A percentile compares a stretch with the other conserved stretches of the same genome.
Evolutionary conservation across 768 basidiomycete genomes (phyloP).

Genomic region (Cubamyces sp.): DNA sequence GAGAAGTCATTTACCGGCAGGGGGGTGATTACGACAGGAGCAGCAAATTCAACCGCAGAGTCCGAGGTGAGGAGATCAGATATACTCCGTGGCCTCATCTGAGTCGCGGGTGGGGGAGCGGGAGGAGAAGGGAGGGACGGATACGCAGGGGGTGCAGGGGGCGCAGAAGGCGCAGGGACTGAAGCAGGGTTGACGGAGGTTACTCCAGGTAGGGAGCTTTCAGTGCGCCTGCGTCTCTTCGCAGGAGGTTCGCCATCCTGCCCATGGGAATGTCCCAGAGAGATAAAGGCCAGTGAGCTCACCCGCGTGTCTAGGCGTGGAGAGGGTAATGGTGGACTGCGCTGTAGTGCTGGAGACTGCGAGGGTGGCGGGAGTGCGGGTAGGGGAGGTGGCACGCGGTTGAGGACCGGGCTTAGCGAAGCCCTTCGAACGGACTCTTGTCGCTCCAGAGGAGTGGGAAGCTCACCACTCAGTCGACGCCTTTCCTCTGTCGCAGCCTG

Average conservation of each 20-base stretch:
- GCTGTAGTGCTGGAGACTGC: slow-evolving; percentile 16
- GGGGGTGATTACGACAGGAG: too few species aligned
- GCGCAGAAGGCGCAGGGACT: background rate
- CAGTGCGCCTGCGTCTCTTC: slow-evolving; percentile 31
- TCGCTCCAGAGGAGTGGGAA: slow-evolving; percentile 16
- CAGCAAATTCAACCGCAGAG: background rate
- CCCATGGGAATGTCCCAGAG: slow-evolving; percentile 1
- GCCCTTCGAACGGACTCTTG: slow-evolving; percentile 17
- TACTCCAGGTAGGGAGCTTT: background rate
- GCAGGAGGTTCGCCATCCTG: slow-evolving; percentile 26
- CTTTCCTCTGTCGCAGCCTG: slow-evolving; percentile 73
- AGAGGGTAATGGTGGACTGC: slow-evolving; percentile 17
- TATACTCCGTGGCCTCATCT: slow-evolving; percentile 11
- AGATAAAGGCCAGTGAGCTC: slow-evolving; percentile 16
- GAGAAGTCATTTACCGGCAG: background rate
- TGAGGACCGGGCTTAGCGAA: slow-evolving; percentile 24
- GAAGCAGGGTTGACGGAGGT: background rate
- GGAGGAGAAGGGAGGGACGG: background rate
- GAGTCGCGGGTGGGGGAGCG: background rate
- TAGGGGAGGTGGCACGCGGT: slow-evolving; percentile 11
- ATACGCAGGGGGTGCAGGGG: background rate
- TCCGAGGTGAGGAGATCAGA: slow-evolving; percentile 9
- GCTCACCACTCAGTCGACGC: slow-evolving; percentile 47
- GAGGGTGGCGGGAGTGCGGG: slow-evolving; percentile 9
- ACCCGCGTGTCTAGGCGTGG: slow-evolving; percentile 22